Percentiles rank a stretch among this genome's conserved stretches.
These are phyloP conservation scores for Tricholoma sp. DNA, from an alignment of 768 basidiomycete genomes.

Conservation along the genomic window DNA sequence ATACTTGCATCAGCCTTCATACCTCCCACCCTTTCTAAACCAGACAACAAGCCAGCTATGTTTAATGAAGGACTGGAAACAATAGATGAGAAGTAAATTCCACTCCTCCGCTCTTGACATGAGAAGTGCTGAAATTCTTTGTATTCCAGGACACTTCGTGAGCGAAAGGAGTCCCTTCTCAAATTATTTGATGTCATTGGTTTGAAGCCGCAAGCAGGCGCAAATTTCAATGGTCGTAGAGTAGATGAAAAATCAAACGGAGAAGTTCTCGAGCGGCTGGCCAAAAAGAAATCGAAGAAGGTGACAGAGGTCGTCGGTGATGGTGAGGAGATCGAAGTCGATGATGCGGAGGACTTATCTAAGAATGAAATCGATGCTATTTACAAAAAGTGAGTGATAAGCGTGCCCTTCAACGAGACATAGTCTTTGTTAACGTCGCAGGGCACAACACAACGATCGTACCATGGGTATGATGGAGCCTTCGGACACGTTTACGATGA, in stretches of 20 bases:
- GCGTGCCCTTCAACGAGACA: background rate
- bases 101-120: background rate
- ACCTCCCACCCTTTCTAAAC: conserved; percentile 29
- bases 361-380: conserved; percentile 80
- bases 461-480: conserved; percentile 81
- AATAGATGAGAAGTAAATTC: conserved; percentile 54
- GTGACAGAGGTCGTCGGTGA: conserved; percentile 72
- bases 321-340: conserved; percentile 79
- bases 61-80: conserved; percentile 83
- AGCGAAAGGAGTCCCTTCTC: conserved; percentile 71
- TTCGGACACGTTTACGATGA: conserved; percentile 66
- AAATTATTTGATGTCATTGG: conserved; percentile 69
- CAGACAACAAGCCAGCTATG: conserved; percentile 30
- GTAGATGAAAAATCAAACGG: conserved; percentile 30
- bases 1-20: conserved; percentile 67
- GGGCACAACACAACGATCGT: conserved; percentile 80
- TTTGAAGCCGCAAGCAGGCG: conserved; percentile 57
- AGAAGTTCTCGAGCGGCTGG: conserved; percentile 36
- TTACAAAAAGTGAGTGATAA: conserved; percentile 62
- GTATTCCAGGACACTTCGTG: conserved; percentile 49
- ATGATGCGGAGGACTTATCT: conserved; percentile 76
- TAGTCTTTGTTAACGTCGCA: conserved; percentile 21
- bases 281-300: conserved; percentile 36
- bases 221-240: conserved; percentile 27
- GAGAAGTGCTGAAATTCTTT: background rate